Percentiles rank a stretch among this genome's conserved stretches.
These are phyloP conservation scores for Deakozyma indianensis DNA, from an alignment of 805 yeast genomes.

Conservation along the genomic window DNA sequence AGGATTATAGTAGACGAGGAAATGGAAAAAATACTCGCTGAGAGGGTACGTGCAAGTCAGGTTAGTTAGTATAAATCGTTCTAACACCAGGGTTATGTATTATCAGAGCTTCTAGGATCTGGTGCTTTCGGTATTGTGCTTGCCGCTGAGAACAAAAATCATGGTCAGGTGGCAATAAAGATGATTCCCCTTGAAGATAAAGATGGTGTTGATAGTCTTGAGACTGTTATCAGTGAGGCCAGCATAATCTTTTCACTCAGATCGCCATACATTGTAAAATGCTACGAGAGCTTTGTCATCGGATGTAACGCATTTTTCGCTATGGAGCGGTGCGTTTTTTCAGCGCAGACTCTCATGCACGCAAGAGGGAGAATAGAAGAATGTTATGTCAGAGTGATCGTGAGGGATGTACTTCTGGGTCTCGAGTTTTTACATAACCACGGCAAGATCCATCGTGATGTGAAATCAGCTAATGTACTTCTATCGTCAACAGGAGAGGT, in stretches of 20 bases:
- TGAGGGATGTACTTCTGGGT: slow-evolving; percentile 53
- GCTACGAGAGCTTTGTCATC: slow-evolving; percentile 46
- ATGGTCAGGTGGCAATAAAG: not conserved
- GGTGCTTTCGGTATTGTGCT: not conserved
- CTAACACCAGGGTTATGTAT: no score
- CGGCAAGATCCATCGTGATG: slow-evolving; percentile 73
- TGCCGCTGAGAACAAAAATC: not conserved
- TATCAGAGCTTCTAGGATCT: not conserved
- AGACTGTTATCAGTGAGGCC: slow-evolving; percentile 61
- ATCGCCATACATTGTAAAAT: slow-evolving; percentile 54
- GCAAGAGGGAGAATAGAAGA: slow-evolving; percentile 42
- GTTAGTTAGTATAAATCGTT: no score
- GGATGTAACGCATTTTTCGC: slow-evolving; percentile 71
- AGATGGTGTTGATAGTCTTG: slow-evolving; percentile 60
- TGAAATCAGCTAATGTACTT: slow-evolving; percentile 79
- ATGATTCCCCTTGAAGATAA: slow-evolving; percentile 16
- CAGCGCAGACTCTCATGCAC: slow-evolving; percentile 57
- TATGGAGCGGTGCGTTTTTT: slow-evolving; percentile 94
- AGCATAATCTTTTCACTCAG: slow-evolving; percentile 52
- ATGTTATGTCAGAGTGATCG: slow-evolving; percentile 43
- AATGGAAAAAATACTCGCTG: no score
- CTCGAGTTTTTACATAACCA: slow-evolving; percentile 63
- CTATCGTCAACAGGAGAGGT: slow-evolving; percentile 55
- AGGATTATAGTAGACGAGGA: no score
- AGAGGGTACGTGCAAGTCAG: no score